These are phyloP conservation scores for Sanchytrium tribonematis DNA, from an alignment of 371 early-diverging fungal genomes.

Conservation along the genomic window DNA sequence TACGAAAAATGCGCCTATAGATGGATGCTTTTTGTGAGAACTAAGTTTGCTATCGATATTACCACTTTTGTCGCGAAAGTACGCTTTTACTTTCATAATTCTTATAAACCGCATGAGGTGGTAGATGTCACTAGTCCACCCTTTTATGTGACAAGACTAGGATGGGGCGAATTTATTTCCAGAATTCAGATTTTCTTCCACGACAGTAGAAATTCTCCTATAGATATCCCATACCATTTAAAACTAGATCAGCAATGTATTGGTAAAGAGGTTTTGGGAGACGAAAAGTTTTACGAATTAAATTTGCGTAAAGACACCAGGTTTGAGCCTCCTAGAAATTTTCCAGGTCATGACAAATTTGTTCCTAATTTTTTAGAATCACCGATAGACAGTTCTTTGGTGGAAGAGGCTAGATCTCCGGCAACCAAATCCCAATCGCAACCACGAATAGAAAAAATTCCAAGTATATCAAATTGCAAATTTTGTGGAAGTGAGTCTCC, in stretches of 20 bases:
- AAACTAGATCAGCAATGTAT: conserved; percentile 39
- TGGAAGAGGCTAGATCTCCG: too few species aligned
- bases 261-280: conserved; percentile 36
- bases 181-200: conserved; percentile 47
- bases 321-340: conserved; percentile 12
- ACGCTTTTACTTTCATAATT: conserved; percentile 60
- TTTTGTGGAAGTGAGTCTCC: too few species aligned
- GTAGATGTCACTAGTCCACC: conserved; percentile 47
- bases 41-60: conserved; percentile 25
- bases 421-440: too few species aligned
- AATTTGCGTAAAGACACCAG: conserved; percentile 51
- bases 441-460: too few species aligned
- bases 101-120: conserved; percentile 57
- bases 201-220: conserved; percentile 46
- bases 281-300: conserved; percentile 42
- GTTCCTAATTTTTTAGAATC: too few species aligned
- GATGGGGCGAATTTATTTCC: conserved; percentile 82
- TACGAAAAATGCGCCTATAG: conserved; percentile 36
- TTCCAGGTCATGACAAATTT: background rate
- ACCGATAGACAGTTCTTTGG: too few species aligned
- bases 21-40: conserved; percentile 63
- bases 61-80: conserved; percentile 40
- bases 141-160: conserved; percentile 47
- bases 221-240: conserved; percentile 51
- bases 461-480: too few species aligned